Conservation (phyloP, 306 rosid genomes). For the Dryas octopetala region DNA sequence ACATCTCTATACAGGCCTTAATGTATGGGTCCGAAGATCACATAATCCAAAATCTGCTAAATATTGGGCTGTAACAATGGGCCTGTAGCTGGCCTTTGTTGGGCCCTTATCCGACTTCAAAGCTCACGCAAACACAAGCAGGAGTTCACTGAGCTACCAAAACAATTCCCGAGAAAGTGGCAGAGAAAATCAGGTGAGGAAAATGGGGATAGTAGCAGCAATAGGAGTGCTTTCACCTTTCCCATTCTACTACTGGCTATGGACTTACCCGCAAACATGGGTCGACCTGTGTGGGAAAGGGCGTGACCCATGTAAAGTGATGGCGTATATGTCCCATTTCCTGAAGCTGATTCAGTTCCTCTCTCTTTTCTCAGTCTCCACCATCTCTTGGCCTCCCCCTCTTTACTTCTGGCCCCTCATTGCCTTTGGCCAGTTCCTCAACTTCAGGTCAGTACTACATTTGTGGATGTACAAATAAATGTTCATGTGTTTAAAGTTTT, state of each 20-base stretch:
- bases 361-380: slow-evolving; percentile 60
- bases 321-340: slow-evolving; percentile 61
- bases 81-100: not conserved
- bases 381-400: slow-evolving; percentile 74
- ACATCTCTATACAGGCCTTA: too few relatives aligned
- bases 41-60: not conserved
- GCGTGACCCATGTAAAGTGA: slow-evolving; percentile 66
- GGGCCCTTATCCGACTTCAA: not conserved
- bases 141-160: too few relatives aligned
- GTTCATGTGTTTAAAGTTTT: not conserved
- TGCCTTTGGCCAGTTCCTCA: slow-evolving; percentile 79
- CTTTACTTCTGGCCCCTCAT: slow-evolving; percentile 84
- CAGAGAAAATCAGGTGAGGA: slow-evolving; percentile 12
- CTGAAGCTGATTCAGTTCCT: slow-evolving; percentile 73
- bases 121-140: not conserved
- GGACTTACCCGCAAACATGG: slow-evolving; percentile 81
- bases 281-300: slow-evolving; percentile 68
- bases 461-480: not conserved
- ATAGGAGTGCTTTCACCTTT: slow-evolving; percentile 61
- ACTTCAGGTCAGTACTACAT: slow-evolving; percentile 52
- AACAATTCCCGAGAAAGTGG: slow-evolving; percentile 22
- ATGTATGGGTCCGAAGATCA: not conserved
- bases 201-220: slow-evolving; percentile 53
- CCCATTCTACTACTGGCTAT: slow-evolving; percentile 67
- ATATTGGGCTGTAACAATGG: slow-evolving; percentile 1